Conservation (phyloP, 2,329 filamentous ascomycete genomes). For the Fusarium illudens region DNA sequence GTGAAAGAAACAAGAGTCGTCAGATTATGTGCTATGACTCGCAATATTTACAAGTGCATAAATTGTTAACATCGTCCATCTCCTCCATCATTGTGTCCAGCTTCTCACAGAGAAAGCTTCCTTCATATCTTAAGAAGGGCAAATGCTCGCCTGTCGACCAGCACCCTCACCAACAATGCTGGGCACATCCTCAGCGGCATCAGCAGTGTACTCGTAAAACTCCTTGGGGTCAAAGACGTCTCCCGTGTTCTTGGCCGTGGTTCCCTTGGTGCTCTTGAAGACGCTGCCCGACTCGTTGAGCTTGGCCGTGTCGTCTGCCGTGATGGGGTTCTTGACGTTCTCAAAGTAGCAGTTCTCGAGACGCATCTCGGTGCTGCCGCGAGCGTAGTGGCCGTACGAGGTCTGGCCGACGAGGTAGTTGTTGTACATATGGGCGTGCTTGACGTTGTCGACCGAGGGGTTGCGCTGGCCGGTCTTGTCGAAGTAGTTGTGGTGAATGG, state of each 20-base stretch:
- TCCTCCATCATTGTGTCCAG: not conserved
- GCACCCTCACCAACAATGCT: conserved; percentile 28
- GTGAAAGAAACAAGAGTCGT: not conserved
- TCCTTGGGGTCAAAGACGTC: conserved; percentile 7
- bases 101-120: not conserved
- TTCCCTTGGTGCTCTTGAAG: conserved; percentile 12
- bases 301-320: conserved; percentile 12
- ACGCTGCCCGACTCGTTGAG: conserved; percentile 16
- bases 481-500: conserved; percentile 40
- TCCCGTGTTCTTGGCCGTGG: conserved; percentile 9
- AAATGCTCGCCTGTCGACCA: conserved; percentile 38
- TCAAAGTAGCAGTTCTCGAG: conserved; percentile 42
- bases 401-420: conserved; percentile 38
- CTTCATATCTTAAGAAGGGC: conserved; percentile 13
- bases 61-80: not conserved
- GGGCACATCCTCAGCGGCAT: conserved; percentile 34
- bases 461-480: conserved; percentile 39
- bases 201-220: conserved; percentile 23
- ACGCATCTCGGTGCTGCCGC: conserved; percentile 35
- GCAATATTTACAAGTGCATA: conserved; percentile 7
- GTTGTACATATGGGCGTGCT: conserved; percentile 41
- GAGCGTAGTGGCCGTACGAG: conserved; percentile 40
- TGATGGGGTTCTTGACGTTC: conserved; percentile 34
- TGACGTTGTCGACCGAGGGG: conserved; percentile 39
- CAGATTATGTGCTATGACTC: not conserved